phyloP scores from a whole-genome alignment of 768 basidiomycete genomes.

The Lepiota subincarnata region DNA sequence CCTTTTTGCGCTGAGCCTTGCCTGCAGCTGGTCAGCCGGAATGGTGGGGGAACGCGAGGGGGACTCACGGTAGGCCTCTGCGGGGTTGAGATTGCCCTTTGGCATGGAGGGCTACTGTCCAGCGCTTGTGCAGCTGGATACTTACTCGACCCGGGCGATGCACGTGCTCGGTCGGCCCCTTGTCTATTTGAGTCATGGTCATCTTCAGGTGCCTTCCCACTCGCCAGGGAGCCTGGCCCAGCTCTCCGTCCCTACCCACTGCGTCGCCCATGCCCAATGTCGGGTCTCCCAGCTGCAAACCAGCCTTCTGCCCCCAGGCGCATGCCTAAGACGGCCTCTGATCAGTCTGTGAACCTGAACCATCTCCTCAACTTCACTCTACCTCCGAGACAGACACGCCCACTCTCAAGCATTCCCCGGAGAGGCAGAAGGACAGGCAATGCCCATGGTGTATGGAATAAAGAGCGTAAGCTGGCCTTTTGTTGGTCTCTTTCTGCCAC shows the following conservation, averaged over 20 bases:
- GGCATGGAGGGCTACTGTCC: constrained; percentile 66
- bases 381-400: constrained; percentile 76
- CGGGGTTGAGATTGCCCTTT: constrained; percentile 89
- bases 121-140: too few relatives aligned
- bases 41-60: background rate
- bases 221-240: constrained; percentile 42
- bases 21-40: constrained; percentile 42
- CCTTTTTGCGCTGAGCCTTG: constrained; percentile 90
- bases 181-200: constrained; percentile 29
- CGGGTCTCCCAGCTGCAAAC: constrained; percentile 28
- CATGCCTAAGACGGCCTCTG: constrained; percentile 62
- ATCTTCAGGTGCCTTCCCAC: constrained; percentile 32
- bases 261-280: constrained; percentile 26
- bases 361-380: constrained; percentile 93
- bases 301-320: constrained; percentile 49
- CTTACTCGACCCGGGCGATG: too few relatives aligned
- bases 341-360: constrained; percentile 60
- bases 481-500: constrained; percentile 16
- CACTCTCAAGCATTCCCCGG: constrained; percentile 55
- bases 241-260: constrained; percentile 10
- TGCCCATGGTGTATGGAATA: constrained; percentile 74
- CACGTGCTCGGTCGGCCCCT: constrained; percentile 28
- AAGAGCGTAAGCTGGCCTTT: constrained; percentile 71
- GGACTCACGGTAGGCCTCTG: constrained; percentile 83
- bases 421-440: constrained; percentile 69